phyloP scores from a whole-genome alignment of 345 rosid species.

The Eucalyptus pauciflora region DNA sequence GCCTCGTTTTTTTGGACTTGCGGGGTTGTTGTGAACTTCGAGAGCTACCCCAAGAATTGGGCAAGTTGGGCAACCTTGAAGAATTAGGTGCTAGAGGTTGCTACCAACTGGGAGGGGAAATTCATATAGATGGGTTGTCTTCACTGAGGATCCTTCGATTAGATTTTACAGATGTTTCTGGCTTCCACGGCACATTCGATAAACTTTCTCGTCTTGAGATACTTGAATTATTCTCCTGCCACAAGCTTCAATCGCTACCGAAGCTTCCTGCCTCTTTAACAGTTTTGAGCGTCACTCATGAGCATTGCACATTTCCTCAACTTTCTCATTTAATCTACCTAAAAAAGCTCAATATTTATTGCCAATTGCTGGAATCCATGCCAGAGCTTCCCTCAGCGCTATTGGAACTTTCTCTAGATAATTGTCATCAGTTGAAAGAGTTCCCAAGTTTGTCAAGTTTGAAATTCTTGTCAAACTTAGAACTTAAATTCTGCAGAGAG shows the following conservation, averaged over 20 bases:
- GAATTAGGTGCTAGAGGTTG: accelerated
- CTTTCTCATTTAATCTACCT: too few species aligned
- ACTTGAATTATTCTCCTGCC: accelerated
- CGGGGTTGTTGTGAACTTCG: accelerated
- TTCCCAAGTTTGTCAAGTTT: too few species aligned
- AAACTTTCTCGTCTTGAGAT: accelerated
- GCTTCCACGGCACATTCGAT: neutral
- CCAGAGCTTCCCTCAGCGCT: too few species aligned
- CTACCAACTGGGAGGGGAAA: accelerated
- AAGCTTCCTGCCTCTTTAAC: neutral
- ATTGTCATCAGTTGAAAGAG: too few species aligned
- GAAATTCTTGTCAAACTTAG: too few species aligned
- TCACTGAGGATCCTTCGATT: accelerated
- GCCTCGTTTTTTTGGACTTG: accelerated
- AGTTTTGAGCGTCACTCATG: too few species aligned
- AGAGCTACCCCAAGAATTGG: too few species aligned
- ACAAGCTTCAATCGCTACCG: neutral
- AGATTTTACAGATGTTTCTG: accelerated
- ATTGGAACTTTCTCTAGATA: too few species aligned
- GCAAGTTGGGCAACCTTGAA: too few species aligned
- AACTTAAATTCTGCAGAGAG: accelerated
- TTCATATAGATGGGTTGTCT: neutral
- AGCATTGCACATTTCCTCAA: too few species aligned
- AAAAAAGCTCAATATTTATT: too few species aligned
- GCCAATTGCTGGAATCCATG: too few species aligned